These are phyloP conservation scores for Aspergillus haitiensis DNA, from an alignment of 495 filamentous ascomycete species.

Conservation along the genomic window DNA sequence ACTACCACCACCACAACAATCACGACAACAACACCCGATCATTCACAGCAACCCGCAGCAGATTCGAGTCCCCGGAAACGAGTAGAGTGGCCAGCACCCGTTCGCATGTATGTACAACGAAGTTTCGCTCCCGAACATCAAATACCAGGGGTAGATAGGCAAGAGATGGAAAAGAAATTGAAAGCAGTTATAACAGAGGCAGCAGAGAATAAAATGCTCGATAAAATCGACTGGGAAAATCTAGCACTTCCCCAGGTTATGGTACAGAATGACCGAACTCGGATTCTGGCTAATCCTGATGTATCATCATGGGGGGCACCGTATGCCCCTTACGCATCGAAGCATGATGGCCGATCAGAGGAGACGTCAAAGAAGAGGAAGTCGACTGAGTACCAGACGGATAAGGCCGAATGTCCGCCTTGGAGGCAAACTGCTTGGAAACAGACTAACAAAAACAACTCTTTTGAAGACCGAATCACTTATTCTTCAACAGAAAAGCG, in stretches of 20 bases:
- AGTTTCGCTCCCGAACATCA: slow-evolving; percentile 73
- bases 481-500: slow-evolving; percentile 63
- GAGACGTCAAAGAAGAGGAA: slow-evolving; percentile 71
- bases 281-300: slow-evolving; percentile 39
- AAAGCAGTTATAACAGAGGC: slow-evolving; percentile 82
- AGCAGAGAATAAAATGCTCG: slow-evolving; percentile 66
- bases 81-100: slow-evolving; percentile 71
- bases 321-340: slow-evolving; percentile 32
- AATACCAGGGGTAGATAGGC: slow-evolving; percentile 59
- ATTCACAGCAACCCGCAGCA: slow-evolving; percentile 24
- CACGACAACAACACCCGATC: slow-evolving; percentile 19
- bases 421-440: slow-evolving; percentile 73
- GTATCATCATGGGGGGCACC: slow-evolving; percentile 41
- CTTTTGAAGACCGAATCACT: slow-evolving; percentile 77
- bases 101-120: slow-evolving; percentile 80
- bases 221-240: slow-evolving; percentile 75
- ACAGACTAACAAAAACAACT: slow-evolving; percentile 59
- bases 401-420: slow-evolving; percentile 55
- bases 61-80: slow-evolving; percentile 33
- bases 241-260: slow-evolving; percentile 86
- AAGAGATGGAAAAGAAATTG: slow-evolving; percentile 79
- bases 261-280: slow-evolving; percentile 70
- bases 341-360: slow-evolving; percentile 18
- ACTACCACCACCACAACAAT: slow-evolving; percentile 32
- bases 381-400: slow-evolving; percentile 61